Conservation (phyloP, 768 basidiomycete species). For the Lactifluus piperatus region DNA sequence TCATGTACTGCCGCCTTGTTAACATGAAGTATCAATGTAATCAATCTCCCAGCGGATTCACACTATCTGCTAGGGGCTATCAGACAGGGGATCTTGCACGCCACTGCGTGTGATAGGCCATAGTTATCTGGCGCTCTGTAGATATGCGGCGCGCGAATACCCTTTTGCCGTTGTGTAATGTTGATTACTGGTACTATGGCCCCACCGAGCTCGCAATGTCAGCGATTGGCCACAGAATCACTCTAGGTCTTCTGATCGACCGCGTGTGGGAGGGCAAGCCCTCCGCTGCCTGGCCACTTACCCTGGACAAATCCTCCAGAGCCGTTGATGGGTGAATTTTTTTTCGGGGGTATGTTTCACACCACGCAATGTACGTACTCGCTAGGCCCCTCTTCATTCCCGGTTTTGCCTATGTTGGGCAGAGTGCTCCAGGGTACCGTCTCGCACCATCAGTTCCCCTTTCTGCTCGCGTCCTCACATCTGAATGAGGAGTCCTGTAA, state of each 20-base stretch:
- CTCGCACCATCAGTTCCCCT: not conserved
- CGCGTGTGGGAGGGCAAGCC: not conserved
- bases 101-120: conserved; percentile 4
- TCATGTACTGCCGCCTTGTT: not conserved
- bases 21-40: not conserved
- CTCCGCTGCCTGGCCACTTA: not conserved
- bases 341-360: not conserved
- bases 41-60: not conserved
- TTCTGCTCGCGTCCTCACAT: not conserved
- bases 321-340: not conserved
- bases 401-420: conserved; percentile 5
- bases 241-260: conserved; percentile 6
- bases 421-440: conserved; percentile 2
- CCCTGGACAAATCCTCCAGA: not conserved
- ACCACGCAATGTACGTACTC: conserved; percentile 3
- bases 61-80: conserved; percentile 4
- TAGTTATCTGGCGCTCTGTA: not conserved
- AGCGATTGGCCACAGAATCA: not conserved
- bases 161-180: not conserved
- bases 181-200: not conserved
- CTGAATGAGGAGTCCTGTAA: conserved; percentile 1
- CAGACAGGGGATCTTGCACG: conserved; percentile 2
- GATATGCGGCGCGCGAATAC: not conserved
- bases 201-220: not conserved
- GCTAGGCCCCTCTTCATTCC: conserved; percentile 9